Evolutionary conservation across 202 grass and related monocot species (phyloP).

Genomic region (Digitaria exilis): DNA sequence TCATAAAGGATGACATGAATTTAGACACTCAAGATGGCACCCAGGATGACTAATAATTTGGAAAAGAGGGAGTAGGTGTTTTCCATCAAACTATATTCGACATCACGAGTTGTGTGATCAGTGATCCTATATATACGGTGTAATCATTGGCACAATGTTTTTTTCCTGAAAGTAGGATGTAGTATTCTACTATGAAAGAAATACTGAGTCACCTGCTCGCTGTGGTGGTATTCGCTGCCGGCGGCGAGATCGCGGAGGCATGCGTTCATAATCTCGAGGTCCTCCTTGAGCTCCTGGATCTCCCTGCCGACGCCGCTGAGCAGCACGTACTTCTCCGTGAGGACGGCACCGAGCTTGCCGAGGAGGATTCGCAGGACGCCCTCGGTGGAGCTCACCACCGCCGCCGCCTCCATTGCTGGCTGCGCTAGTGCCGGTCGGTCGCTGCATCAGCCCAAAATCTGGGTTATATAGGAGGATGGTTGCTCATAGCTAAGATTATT

Average conservation of each 20-base stretch:
- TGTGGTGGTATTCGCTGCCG: not conserved
- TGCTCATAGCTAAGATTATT: not conserved
- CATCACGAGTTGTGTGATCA: no score
- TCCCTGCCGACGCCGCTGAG: not conserved
- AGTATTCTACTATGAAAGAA: not conserved
- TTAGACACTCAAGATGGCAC: no score
- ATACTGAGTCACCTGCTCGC: not conserved
- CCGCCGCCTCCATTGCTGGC: not conserved
- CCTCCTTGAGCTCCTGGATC: slow-evolving; percentile 38
- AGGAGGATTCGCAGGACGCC: slow-evolving; percentile 11
- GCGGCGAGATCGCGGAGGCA: slow-evolving; percentile 4
- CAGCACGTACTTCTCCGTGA: not conserved
- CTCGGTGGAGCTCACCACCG: not conserved
- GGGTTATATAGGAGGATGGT: not conserved
- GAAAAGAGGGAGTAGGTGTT: no score
- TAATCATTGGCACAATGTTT: not conserved
- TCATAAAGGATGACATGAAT: no score
- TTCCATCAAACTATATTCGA: no score
- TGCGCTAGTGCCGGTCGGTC: not conserved
- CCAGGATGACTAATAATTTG: no score
- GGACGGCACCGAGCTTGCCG: not conserved
- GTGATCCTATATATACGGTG: no score
- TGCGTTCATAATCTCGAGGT: slow-evolving; percentile 31
- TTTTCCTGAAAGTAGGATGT: not conserved
- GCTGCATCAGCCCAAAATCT: not conserved